These are phyloP conservation scores for Aspergillus ostianus DNA, from an alignment of 495 filamentous ascomycete genomes.

Conservation along the genomic window DNA sequence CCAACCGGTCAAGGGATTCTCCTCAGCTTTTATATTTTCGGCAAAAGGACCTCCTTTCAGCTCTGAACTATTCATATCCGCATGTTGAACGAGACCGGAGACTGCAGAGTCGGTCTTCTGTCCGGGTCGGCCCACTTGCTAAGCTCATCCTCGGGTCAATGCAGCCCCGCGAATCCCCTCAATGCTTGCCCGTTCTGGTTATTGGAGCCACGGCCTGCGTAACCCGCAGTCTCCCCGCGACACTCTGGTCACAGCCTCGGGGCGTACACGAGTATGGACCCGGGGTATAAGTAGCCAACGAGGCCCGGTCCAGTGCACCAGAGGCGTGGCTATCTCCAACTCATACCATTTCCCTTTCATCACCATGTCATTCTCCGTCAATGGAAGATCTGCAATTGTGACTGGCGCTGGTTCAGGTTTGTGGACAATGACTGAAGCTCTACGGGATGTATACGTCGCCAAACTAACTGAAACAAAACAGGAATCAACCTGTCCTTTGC, in stretches of 20 bases:
- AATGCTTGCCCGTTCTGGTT: background rate
- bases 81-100: background rate
- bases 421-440: slow-evolving; percentile 5
- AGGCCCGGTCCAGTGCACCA: background rate
- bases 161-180: slow-evolving; percentile 10
- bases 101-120: slow-evolving; percentile 7
- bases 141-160: slow-evolving; percentile 10
- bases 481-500: slow-evolving; percentile 60
- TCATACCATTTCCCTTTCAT: background rate
- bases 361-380: slow-evolving; percentile 47
- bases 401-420: slow-evolving; percentile 70
- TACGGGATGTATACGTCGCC: background rate
- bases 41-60: too few species aligned
- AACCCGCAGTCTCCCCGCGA: slow-evolving; percentile 4
- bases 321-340: slow-evolving; percentile 10
- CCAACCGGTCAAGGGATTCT: too few species aligned
- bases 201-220: slow-evolving; percentile 12
- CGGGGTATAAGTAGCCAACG: background rate
- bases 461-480: slow-evolving; percentile 12
- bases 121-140: slow-evolving; percentile 7
- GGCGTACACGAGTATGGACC: background rate
- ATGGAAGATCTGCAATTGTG: slow-evolving; percentile 65
- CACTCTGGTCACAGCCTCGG: background rate
- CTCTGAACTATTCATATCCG: background rate
- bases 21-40: too few species aligned